Evolutionary conservation across 2,329 filamentous ascomycete genomes (phyloP).

Genomic region (Aureobasidium mangrovei): DNA sequence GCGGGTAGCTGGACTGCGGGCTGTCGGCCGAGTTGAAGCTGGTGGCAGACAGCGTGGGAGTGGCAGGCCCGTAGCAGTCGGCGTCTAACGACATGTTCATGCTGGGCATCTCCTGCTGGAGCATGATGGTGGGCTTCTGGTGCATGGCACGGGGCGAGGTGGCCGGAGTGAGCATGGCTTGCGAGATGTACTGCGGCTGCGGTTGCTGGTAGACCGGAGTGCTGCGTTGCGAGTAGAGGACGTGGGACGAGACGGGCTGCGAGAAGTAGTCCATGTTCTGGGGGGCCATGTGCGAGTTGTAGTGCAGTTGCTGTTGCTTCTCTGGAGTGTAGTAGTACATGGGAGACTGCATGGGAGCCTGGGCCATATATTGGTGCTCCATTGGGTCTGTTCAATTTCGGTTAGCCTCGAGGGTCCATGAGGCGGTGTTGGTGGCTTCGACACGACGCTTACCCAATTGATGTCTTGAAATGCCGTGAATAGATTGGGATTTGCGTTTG

Average conservation of each 20-base stretch:
- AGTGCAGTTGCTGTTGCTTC: conserved; percentile 12
- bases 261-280: conserved; percentile 40
- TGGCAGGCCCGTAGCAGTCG: conserved; percentile 73
- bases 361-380: conserved; percentile 28
- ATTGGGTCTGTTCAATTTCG: conserved; percentile 20
- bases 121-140: conserved; percentile 65
- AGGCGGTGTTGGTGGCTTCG: conserved; percentile 9
- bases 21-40: conserved; percentile 82
- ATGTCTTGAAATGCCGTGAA: neutral
- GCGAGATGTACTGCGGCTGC: conserved; percentile 47
- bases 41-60: conserved; percentile 76
- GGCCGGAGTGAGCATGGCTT: conserved; percentile 61
- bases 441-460: conserved; percentile 11
- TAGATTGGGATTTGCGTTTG: conserved; percentile 14
- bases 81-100: conserved; percentile 58
- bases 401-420: conserved; percentile 12
- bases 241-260: conserved; percentile 18
- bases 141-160: conserved; percentile 65
- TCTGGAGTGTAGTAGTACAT: conserved; percentile 87
- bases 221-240: conserved; percentile 18
- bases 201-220: conserved; percentile 33
- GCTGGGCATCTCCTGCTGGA: conserved; percentile 49
- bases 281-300: conserved; percentile 33
- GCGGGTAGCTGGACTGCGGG: conserved; percentile 65
- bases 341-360: conserved; percentile 55